Evolutionary conservation across 2,329 filamentous ascomycete species (phyloP).

Genomic region (Calonectria hawksworthii): DNA sequence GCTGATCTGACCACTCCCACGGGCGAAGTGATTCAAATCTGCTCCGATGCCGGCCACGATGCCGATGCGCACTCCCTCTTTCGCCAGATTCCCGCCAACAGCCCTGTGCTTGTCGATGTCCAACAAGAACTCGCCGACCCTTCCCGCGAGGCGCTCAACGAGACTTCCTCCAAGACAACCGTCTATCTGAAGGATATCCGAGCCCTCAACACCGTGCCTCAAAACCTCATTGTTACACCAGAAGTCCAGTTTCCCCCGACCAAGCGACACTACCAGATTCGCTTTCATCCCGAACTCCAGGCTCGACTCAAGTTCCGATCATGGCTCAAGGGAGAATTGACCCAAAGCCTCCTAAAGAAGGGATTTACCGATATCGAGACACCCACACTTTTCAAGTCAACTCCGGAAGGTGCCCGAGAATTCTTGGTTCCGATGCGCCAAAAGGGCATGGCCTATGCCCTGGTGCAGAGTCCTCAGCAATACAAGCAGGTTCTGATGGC

Average conservation of each 20-base stretch:
- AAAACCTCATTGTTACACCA: slow-evolving; percentile 81
- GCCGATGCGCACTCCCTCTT: slow-evolving; percentile 58
- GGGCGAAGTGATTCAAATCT: slow-evolving; percentile 60
- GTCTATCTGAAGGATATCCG: slow-evolving; percentile 72
- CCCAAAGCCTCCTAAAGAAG: slow-evolving; percentile 66
- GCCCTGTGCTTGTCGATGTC: slow-evolving; percentile 66
- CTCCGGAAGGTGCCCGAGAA: slow-evolving; percentile 93
- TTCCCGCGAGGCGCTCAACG: slow-evolving; percentile 36
- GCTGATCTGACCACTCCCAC: slow-evolving; percentile 64
- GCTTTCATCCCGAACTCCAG: slow-evolving; percentile 77
- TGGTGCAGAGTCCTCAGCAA: slow-evolving; percentile 97
- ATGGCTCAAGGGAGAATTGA: slow-evolving; percentile 66
- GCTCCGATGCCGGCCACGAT: slow-evolving; percentile 55
- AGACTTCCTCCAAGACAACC: slow-evolving; percentile 62
- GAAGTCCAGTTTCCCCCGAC: slow-evolving; percentile 81
- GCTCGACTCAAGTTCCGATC: slow-evolving; percentile 80
- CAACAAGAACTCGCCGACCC: slow-evolving; percentile 44
- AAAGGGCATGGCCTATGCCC: slow-evolving; percentile 84
- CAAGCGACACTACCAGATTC: slow-evolving; percentile 86
- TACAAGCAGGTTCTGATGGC: slow-evolving; percentile 99
- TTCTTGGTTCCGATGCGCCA: slow-evolving; percentile 91
- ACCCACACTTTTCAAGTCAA: slow-evolving; percentile 96
- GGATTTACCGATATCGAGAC: slow-evolving; percentile 89
- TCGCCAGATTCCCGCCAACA: slow-evolving; percentile 62
- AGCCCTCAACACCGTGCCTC: slow-evolving; percentile 54